phyloP scores from a whole-genome alignment of 805 yeast species.

The Lipomyces yamadae region DNA sequence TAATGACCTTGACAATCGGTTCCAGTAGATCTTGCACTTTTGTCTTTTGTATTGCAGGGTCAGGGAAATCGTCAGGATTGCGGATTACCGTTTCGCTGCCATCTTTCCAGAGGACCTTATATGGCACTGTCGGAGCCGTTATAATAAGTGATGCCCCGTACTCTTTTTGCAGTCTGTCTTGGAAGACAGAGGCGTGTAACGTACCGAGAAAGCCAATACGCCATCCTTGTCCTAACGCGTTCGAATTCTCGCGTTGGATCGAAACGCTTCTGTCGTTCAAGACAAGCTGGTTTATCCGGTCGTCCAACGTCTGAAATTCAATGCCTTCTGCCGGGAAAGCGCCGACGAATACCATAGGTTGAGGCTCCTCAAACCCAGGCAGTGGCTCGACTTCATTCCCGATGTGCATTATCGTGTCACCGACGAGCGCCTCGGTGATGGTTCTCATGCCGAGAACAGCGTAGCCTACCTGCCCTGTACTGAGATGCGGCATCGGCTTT shows the following conservation, averaged over 20 bases:
- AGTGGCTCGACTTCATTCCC: conserved; percentile 66
- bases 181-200: conserved; percentile 91
- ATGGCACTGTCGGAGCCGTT: conserved; percentile 96
- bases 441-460: conserved; percentile 93
- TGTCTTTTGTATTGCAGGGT: conserved; percentile 49
- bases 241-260: conserved; percentile 85
- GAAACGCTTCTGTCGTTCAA: conserved; percentile 92
- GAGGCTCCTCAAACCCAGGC: conserved; percentile 95
- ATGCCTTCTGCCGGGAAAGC: conserved; percentile 96
- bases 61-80: conserved; percentile 94
- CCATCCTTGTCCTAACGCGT: conserved; percentile 98
- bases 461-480: conserved; percentile 94
- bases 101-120: conserved; percentile 69
- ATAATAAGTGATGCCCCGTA: conserved; percentile 90
- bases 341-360: conserved; percentile 98
- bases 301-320: conserved; percentile 87
- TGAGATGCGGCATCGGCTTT: conserved; percentile 62
- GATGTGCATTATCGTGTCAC: conserved; percentile 80
- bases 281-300: conserved; percentile 83
- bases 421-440: conserved; percentile 83
- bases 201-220: conserved; percentile 94
- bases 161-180: conserved; percentile 88
- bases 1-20: conserved; percentile 87
- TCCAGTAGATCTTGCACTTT: conserved; percentile 64
- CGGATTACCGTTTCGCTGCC: conserved; percentile 71